These are phyloP conservation scores for Suhomyces terraborum DNA, from an alignment of 1,139 yeast genomes.

Conservation along the genomic window DNA sequence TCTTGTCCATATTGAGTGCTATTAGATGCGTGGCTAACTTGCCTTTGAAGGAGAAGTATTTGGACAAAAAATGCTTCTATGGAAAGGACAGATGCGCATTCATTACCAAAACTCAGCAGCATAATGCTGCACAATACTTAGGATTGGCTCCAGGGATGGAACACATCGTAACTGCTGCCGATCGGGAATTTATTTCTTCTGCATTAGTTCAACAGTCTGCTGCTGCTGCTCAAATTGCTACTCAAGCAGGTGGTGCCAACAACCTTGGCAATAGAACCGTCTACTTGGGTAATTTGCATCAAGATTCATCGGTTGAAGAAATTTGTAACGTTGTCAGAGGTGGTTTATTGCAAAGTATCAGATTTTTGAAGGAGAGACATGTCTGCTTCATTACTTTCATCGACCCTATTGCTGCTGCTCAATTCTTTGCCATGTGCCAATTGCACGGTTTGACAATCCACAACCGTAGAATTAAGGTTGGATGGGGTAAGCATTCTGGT, in stretches of 20 bases:
- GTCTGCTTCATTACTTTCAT: constrained; percentile 92
- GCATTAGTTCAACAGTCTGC: constrained; percentile 68
- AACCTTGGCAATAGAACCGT: constrained; percentile 91
- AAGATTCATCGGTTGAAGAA: constrained; percentile 84
- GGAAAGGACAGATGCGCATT: constrained; percentile 70
- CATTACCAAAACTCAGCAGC: constrained; percentile 93
- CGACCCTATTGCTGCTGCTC: constrained; percentile 91
- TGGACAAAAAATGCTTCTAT: constrained; percentile 58
- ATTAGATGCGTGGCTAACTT: constrained; percentile 60
- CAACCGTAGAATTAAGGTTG: constrained; percentile 78
- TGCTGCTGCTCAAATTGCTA: constrained; percentile 73
- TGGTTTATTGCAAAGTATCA: constrained; percentile 75
- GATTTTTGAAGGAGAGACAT: constrained; percentile 76
- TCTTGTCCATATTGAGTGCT: constrained; percentile 58
- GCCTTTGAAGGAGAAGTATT: constrained; percentile 55
- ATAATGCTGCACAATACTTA: constrained; percentile 92
- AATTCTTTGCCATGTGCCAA: constrained; percentile 86
- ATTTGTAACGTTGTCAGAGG: constrained; percentile 94
- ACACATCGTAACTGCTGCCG: constrained; percentile 78
- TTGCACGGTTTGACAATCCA: constrained; percentile 81
- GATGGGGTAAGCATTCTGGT: constrained; percentile 97
- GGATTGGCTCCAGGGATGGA: constrained; percentile 92
- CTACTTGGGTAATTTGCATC: constrained; percentile 84
- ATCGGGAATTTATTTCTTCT: constrained; percentile 61
- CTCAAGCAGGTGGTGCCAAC: constrained; percentile 74